Evolutionary conservation across 2,329 filamentous ascomycete species (phyloP).

Genomic region (Penicillium sp.): DNA sequence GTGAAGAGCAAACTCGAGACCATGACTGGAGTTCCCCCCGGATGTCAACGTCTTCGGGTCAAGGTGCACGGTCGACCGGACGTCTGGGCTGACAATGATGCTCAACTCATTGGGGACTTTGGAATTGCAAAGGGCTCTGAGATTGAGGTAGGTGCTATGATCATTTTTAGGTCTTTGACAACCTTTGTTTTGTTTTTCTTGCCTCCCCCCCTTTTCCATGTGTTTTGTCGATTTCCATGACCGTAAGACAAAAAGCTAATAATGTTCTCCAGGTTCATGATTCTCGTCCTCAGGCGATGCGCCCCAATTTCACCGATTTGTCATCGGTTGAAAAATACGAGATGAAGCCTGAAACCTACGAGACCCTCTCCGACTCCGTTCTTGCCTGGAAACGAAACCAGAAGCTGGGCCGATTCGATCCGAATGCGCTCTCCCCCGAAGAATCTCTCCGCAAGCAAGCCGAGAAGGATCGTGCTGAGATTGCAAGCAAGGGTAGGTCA

Average conservation of each 20-base stretch:
- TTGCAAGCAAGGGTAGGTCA: slow-evolving; percentile 58
- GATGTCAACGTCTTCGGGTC: slow-evolving; percentile 68
- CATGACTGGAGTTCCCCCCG: slow-evolving; percentile 83
- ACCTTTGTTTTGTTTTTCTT: background rate
- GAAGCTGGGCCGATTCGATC: slow-evolving; percentile 94
- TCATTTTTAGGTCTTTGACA: slow-evolving; percentile 2
- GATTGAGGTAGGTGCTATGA: slow-evolving; percentile 32
- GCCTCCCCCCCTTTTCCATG: too few species aligned
- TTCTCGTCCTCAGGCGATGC: slow-evolving; percentile 66
- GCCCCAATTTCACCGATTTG: slow-evolving; percentile 74
- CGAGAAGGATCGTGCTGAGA: slow-evolving; percentile 53
- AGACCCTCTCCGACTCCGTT: slow-evolving; percentile 77
- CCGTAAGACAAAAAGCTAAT: background rate
- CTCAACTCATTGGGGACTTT: slow-evolving; percentile 54
- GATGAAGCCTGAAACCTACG: slow-evolving; percentile 81
- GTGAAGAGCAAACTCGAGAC: slow-evolving; percentile 85
- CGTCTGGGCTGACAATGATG: slow-evolving; percentile 63
- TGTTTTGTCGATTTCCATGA: background rate
- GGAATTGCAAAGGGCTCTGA: slow-evolving; percentile 38
- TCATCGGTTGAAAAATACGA: slow-evolving; percentile 82
- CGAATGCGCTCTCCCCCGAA: slow-evolving; percentile 67
- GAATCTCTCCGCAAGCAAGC: slow-evolving; percentile 64
- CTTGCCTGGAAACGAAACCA: slow-evolving; percentile 93
- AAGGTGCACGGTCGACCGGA: slow-evolving; percentile 57
- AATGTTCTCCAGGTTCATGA: slow-evolving; percentile 62